Evolutionary conservation across 257 asterid species (phyloP).

Genomic region (Solanum verrucosum): DNA sequence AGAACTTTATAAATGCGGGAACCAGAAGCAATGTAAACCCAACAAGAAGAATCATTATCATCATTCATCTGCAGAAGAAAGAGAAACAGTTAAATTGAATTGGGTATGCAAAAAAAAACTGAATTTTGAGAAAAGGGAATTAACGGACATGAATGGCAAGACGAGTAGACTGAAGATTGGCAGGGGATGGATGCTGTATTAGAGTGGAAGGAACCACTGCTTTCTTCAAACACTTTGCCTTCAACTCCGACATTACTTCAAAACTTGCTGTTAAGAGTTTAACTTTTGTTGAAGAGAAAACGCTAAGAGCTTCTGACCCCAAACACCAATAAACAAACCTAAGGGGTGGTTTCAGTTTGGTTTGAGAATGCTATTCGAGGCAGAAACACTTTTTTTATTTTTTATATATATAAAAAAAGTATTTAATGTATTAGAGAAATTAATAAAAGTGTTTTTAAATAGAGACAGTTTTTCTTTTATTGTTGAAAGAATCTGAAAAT

Average conservation of each 20-base stretch:
- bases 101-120: background rate
- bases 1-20: slow-evolving; percentile 49
- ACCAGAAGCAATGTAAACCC: slow-evolving; percentile 81
- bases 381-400: too few relatives aligned
- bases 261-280: background rate
- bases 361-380: too few relatives aligned
- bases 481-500: too few relatives aligned
- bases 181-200: slow-evolving; percentile 68
- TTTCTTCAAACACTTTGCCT: slow-evolving; percentile 65
- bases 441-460: too few relatives aligned
- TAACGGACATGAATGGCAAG: slow-evolving; percentile 63
- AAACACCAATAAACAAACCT: too few relatives aligned
- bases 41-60: slow-evolving; percentile 51
- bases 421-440: too few relatives aligned
- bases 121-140: background rate
- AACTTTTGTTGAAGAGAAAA: background rate
- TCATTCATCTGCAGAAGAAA: slow-evolving; percentile 32
- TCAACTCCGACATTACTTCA: slow-evolving; percentile 35
- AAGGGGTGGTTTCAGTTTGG: too few relatives aligned
- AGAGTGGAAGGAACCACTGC: slow-evolving; percentile 62
- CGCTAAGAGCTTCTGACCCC: too few relatives aligned
- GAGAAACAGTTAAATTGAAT: background rate
- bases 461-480: too few relatives aligned
- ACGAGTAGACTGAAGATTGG: slow-evolving; percentile 73
- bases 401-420: too few relatives aligned